Percentiles rank a stretch among this genome's conserved stretches.
phyloP scores from a whole-genome alignment of 495 filamentous ascomycete species.

The Penicillium robsamsonii region DNA sequence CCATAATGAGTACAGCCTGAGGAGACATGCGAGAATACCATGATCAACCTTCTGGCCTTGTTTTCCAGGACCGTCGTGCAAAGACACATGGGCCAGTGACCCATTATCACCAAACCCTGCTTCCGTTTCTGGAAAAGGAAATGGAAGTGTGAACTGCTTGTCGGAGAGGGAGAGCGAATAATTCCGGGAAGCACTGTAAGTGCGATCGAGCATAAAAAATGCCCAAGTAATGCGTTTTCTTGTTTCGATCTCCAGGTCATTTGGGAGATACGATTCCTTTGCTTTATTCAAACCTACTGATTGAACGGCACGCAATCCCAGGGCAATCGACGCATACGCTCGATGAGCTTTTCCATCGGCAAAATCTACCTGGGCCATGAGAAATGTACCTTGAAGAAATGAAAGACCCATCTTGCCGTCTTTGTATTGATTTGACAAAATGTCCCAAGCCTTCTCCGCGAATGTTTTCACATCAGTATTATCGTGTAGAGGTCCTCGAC shows the following conservation, averaged over 20 bases:
- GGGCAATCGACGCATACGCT: slow-evolving; percentile 24
- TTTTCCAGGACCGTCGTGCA: slow-evolving; percentile 20
- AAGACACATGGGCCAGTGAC: slow-evolving; percentile 3
- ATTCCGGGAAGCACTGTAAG: slow-evolving; percentile 29
- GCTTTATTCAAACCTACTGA: slow-evolving; percentile 25
- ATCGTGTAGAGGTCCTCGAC: slow-evolving; percentile 4
- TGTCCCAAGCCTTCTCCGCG: slow-evolving; percentile 25
- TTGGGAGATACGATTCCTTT: slow-evolving; percentile 7
- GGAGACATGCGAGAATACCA: slow-evolving; percentile 25
- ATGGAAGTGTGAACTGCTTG: slow-evolving; percentile 27
- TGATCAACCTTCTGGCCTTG: slow-evolving; percentile 27
- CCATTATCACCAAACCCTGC: neutral
- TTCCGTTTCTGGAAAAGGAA: slow-evolving; percentile 13
- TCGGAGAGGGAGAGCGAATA: slow-evolving; percentile 30
- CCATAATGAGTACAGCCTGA: slow-evolving; percentile 29
- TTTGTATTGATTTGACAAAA: slow-evolving; percentile 22
- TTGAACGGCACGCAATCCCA: slow-evolving; percentile 29
- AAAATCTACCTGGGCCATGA: slow-evolving; percentile 31
- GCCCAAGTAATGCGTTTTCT: slow-evolving; percentile 30
- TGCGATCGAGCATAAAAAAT: slow-evolving; percentile 34
- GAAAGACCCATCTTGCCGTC: slow-evolving; percentile 22
- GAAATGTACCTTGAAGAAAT: slow-evolving; percentile 29
- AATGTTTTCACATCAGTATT: slow-evolving; percentile 13
- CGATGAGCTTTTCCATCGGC: slow-evolving; percentile 26
- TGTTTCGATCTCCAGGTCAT: slow-evolving; percentile 10